Evolutionary conservation across 495 filamentous ascomycete species (phyloP), one percentile per base, ranked within the genome.

Genomic region (Aspergillus wentii): DNA sequence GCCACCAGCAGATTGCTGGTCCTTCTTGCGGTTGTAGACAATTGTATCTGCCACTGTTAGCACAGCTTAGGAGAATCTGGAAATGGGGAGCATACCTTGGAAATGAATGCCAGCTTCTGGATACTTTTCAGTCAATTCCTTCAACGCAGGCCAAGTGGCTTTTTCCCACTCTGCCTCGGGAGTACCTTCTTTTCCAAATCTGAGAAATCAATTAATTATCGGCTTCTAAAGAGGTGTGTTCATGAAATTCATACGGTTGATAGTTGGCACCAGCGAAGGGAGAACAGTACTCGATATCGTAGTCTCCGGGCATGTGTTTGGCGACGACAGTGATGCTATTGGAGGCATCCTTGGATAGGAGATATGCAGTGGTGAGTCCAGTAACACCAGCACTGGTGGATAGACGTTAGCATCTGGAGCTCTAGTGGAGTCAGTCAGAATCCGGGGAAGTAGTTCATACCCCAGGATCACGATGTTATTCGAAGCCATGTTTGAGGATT

Each of bases 281-380:
- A 13, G 86, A 94, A 3, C 88, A 82, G 59, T 97, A 98, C 76
- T 97, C 89, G 36, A 92, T 83, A 52, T 96, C 90, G 65, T 95
- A 95, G 68, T 98, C 92, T 23, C 92, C 92, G 0, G 92, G 92
- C 94, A 98, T 95, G 51, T 97, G 90, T 59, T 95, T 96, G 16
- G 88, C 87, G 3, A 91, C 69, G 17, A 98, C 74, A 3, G 89
- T 95, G 43, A 98, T 69, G 34, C 78, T 76, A 49, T 80, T 81
- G 16, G 74, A 61, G 3, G 70, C 56, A 48, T 85, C 76, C 44
- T 78, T 79, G 28, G 90, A 85, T 17, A 97, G 76, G 13, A 86
- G 62, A 22, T 94, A 75, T 6, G 94, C 92, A 7, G 86, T 89
- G n/a, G 92, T 97, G 37, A 98, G 75, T 35, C 92, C 92, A 31